Conservation (phyloP, 768 basidiomycete genomes). For the Lentinula boryana region DNA sequence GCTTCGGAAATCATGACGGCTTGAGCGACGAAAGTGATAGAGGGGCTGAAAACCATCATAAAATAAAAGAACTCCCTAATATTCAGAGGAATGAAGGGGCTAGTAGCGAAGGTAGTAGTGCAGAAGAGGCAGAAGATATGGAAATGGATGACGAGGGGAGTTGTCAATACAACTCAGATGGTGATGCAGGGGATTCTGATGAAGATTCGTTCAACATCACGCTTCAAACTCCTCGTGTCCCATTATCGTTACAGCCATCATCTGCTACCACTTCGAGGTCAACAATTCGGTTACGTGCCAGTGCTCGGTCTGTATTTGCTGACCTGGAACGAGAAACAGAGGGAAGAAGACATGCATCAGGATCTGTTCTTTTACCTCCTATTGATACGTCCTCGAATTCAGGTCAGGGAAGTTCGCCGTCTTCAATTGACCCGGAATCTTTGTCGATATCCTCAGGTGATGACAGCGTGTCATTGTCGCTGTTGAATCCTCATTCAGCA, state of each 20-base stretch:
- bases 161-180: constrained; percentile 22
- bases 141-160: constrained; percentile 17
- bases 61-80: not conserved
- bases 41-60: constrained; percentile 5
- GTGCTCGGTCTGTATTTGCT: constrained; percentile 3
- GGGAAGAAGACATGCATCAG: not conserved
- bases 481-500: not conserved
- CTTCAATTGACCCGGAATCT: constrained; percentile 2
- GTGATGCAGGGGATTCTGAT: constrained; percentile 32
- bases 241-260: constrained; percentile 9
- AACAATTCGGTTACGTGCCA: constrained; percentile 6
- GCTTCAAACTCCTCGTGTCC: constrained; percentile 52
- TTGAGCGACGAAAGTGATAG: constrained; percentile 45
- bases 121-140: constrained; percentile 11
- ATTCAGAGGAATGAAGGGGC: not conserved
- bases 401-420: constrained; percentile 3
- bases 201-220: constrained; percentile 67
- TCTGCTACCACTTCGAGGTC: constrained; percentile 2
- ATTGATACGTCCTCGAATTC: not conserved
- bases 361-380: constrained; percentile 1
- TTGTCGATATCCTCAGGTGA: constrained; percentile 4
- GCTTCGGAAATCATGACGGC: constrained; percentile 40
- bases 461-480: not conserved
- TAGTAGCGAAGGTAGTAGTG: not conserved
- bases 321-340: constrained; percentile 3